A percentile compares a stretch with the other conserved stretches of the same genome.
Evolutionary conservation across 352 stramenopile genomes (phyloP).

Genomic region (Globisporangium emineosum): DNA sequence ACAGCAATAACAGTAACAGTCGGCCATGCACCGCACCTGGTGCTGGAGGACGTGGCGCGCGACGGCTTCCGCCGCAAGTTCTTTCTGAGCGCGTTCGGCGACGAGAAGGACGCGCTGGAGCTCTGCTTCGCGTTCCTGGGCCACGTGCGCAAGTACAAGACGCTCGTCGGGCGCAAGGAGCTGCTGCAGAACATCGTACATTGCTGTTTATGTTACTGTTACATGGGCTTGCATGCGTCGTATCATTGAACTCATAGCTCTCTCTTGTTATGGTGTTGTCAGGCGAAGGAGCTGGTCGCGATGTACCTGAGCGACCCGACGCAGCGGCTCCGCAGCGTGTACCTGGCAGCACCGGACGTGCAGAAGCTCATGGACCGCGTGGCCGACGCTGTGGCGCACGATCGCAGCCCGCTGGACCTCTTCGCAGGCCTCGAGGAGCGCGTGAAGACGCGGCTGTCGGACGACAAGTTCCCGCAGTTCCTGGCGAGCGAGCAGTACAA

Average conservation of each 20-base stretch:
- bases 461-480: conserved; percentile 55
- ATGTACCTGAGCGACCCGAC: conserved; percentile 35
- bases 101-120: conserved; percentile 52
- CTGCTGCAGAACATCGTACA: conserved; percentile 41
- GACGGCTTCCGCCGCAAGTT: conserved; percentile 55
- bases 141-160: conserved; percentile 55
- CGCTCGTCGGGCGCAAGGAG: conserved; percentile 40
- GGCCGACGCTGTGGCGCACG: conserved; percentile 22
- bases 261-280: not conserved
- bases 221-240: not conserved
- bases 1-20: not conserved
- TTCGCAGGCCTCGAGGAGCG: conserved; percentile 57
- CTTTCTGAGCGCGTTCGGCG: conserved; percentile 55
- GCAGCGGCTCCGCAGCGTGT: conserved; percentile 22
- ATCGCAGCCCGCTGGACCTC: conserved; percentile 46
- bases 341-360: conserved; percentile 16
- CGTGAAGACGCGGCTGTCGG: conserved; percentile 42
- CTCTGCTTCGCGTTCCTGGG: conserved; percentile 55
- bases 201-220: not conserved
- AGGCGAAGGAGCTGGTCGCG: conserved; percentile 48
- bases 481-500: conserved; percentile 40
- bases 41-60: conserved; percentile 54
- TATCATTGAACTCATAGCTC: not conserved
- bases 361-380: conserved; percentile 32
- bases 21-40: conserved; percentile 18